These are phyloP conservation scores for Graphilbum sp. DNA, from an alignment of 2,329 filamentous ascomycete genomes.

Conservation along the genomic window DNA sequence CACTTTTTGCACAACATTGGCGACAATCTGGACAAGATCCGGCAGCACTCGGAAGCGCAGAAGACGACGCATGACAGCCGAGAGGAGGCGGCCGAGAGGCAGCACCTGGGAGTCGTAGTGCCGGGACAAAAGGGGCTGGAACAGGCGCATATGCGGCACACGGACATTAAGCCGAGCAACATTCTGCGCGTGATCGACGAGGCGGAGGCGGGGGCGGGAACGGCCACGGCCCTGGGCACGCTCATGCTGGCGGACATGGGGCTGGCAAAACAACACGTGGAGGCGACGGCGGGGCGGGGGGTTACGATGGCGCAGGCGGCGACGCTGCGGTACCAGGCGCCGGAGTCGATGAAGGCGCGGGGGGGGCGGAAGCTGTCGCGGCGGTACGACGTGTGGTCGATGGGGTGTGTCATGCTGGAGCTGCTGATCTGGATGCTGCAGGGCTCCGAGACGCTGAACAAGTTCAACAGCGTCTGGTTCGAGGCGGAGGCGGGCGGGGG, in stretches of 20 bases:
- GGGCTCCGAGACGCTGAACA: constrained; percentile 2
- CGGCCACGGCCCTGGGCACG: neutral
- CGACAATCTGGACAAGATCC: no score
- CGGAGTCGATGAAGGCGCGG: neutral
- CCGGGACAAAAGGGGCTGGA: no score
- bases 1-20: neutral
- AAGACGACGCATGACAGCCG: no score
- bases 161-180: neutral
- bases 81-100: no score
- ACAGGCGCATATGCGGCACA: neutral
- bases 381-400: constrained; percentile 16
- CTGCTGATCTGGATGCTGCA: constrained; percentile 15
- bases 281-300: neutral
- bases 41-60: no score
- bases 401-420: constrained; percentile 16
- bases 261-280: neutral
- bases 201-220: neutral
- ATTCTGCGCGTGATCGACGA: neutral
- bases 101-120: no score
- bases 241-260: neutral
- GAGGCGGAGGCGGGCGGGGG: no score
- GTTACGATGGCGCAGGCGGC: neutral
- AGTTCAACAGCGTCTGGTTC: neutral
- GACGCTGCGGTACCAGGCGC: neutral
- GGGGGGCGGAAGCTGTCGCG: neutral